Conservation (phyloP, 352 stramenopile species). For the Hyaloperonospora brassicae region DNA sequence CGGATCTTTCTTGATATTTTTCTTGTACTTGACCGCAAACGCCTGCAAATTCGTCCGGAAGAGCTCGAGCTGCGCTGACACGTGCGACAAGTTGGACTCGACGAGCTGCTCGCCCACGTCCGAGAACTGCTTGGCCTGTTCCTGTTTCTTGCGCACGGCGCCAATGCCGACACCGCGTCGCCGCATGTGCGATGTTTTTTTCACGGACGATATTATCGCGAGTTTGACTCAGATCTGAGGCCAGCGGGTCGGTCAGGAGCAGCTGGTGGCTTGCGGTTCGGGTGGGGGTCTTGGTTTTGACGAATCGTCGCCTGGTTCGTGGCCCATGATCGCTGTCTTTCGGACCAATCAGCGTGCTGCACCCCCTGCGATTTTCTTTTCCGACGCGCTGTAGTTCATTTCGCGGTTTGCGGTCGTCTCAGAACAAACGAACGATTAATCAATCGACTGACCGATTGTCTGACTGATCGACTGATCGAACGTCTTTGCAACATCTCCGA, state of each 20-base stretch:
- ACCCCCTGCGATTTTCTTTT: constrained; percentile 2
- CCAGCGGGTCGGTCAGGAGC: background rate
- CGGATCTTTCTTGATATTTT: constrained; percentile 92
- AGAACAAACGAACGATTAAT: constrained; percentile 3
- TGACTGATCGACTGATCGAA: background rate
- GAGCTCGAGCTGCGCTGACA: constrained; percentile 76
- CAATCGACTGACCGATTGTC: no score
- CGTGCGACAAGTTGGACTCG: constrained; percentile 72
- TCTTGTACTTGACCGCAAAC: constrained; percentile 92
- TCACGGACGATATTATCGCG: background rate
- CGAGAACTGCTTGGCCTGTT: constrained; percentile 80
- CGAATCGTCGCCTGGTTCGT: constrained; percentile 58
- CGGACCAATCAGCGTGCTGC: constrained; percentile 2
- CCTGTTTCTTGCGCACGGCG: constrained; percentile 84
- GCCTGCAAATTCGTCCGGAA: constrained; percentile 90
- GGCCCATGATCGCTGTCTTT: constrained; percentile 17
- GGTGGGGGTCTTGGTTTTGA: constrained; percentile 17
- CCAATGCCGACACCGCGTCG: constrained; percentile 75
- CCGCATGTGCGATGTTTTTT: constrained; percentile 26
- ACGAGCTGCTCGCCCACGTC: constrained; percentile 77
- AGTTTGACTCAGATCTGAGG: background rate
- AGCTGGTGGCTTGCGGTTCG: constrained; percentile 5
- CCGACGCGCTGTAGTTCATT: constrained; percentile 12
- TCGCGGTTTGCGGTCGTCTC: constrained; percentile 30
- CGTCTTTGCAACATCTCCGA: background rate